These are phyloP conservation scores for Pseudogymnoascus sp. DNA, from an alignment of 2,329 filamentous ascomycete genomes.

Conservation along the genomic window DNA sequence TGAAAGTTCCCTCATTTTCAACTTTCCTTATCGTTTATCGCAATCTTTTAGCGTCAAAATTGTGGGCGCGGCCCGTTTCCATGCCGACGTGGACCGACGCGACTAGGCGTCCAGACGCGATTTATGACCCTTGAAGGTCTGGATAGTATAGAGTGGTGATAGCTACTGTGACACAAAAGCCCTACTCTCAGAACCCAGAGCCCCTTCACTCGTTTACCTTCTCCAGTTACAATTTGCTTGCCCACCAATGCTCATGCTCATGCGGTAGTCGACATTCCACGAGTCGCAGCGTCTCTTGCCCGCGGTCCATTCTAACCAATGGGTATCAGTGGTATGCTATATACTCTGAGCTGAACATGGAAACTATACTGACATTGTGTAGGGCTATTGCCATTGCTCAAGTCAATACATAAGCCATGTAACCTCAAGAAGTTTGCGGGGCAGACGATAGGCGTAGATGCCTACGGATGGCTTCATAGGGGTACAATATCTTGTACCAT, in stretches of 20 bases:
- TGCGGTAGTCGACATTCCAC: conserved; percentile 9
- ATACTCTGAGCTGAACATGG: background rate
- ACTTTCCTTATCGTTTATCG: conserved; percentile 11
- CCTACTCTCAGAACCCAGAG: background rate
- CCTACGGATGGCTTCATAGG: conserved; percentile 96
- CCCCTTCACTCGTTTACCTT: background rate
- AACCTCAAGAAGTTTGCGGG: conserved; percentile 81
- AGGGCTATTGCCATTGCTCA: conserved; percentile 86
- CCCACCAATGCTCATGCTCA: conserved; percentile 8
- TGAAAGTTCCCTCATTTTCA: conserved; percentile 7
- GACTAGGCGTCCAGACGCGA: background rate
- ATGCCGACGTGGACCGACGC: conserved; percentile 9
- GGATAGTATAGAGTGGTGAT: background rate
- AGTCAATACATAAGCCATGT: conserved; percentile 87
- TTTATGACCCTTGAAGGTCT: background rate
- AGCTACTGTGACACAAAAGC: background rate
- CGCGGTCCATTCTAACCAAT: conserved; percentile 19
- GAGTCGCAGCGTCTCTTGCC: conserved; percentile 15
- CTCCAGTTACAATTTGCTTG: background rate
- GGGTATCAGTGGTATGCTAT: conserved; percentile 22
- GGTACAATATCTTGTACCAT: conserved; percentile 84
- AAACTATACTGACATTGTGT: conserved; percentile 18
- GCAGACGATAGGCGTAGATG: conserved; percentile 88
- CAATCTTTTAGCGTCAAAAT: conserved; percentile 18
- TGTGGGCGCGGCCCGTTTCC: conserved; percentile 14